A percentile compares a stretch with the other conserved stretches of the same genome.
These are phyloP conservation scores for Asterionellopsis glacialis DNA, from an alignment of 108 stramenopile species.

Conservation along the genomic window DNA sequence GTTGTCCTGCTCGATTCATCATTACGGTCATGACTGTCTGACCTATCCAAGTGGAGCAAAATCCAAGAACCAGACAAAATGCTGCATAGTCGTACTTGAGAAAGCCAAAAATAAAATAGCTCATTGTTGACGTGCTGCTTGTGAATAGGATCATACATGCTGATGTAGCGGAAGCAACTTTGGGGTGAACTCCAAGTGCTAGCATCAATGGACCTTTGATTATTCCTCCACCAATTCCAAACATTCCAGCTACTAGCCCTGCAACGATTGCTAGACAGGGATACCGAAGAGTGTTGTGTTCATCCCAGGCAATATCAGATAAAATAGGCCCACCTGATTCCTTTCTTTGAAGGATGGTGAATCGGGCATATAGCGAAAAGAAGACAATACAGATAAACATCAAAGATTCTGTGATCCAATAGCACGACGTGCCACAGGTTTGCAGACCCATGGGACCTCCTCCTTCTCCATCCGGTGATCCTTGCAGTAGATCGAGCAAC, in stretches of 20 bases:
- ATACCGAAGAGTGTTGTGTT: constrained; percentile 33
- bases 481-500: constrained; percentile 50
- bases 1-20: no score
- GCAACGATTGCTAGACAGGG: constrained; percentile 56
- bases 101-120: neutral
- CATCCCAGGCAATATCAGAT: constrained; percentile 64
- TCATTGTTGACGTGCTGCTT: constrained; percentile 29
- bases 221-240: constrained; percentile 83
- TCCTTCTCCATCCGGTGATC: constrained; percentile 69
- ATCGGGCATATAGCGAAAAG: constrained; percentile 42
- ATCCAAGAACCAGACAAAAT: neutral
- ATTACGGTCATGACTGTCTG: no score
- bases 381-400: constrained; percentile 65
- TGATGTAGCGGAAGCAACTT: constrained; percentile 63
- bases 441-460: constrained; percentile 57
- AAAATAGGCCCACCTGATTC: constrained; percentile 27
- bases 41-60: no score
- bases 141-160: constrained; percentile 74
- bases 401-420: constrained; percentile 37
- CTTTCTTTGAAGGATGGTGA: constrained; percentile 34
- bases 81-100: neutral
- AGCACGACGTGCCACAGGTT: constrained; percentile 55
- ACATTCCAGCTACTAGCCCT: constrained; percentile 62
- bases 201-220: constrained; percentile 69
- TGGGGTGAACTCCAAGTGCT: constrained; percentile 63